Percentiles rank a stretch among this genome's conserved stretches.
Evolutionary conservation across 257 asterid genomes (phyloP).

Genomic region (Echites panduratus): DNA sequence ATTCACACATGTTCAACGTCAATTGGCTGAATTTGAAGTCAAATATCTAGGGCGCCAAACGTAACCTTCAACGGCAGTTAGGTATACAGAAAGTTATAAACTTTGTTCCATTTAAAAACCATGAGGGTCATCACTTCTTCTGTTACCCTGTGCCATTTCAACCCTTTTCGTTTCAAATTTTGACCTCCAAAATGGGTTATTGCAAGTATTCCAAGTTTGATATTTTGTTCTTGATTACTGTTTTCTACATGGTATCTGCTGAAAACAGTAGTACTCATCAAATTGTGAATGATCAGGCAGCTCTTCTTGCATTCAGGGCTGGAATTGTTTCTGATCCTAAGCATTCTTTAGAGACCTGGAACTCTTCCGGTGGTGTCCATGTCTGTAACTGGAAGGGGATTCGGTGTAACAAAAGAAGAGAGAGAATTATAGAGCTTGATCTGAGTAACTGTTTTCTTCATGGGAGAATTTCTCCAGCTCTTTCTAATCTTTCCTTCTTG

Average conservation of each 20-base stretch:
- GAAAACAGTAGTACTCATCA: slow-evolving; percentile 28
- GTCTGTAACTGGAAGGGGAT: slow-evolving; percentile 70
- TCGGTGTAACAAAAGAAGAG: slow-evolving; percentile 33
- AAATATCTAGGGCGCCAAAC: slow-evolving; percentile 57
- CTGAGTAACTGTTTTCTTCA: slow-evolving; percentile 49
- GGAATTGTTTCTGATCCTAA: slow-evolving; percentile 47
- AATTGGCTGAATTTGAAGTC: slow-evolving; percentile 33
- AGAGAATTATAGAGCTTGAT: slow-evolving; percentile 49
- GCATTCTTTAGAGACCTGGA: slow-evolving; percentile 45
- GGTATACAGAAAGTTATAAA: too few species aligned
- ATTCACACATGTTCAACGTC: slow-evolving; percentile 41
- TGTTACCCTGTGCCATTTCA: slow-evolving; percentile 7
- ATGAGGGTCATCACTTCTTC: slow-evolving; percentile 1
- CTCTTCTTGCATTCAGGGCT: slow-evolving; percentile 67
- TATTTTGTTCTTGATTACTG: slow-evolving; percentile 28
- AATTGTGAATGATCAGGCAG: slow-evolving; percentile 32
- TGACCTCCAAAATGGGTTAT: slow-evolving; percentile 29
- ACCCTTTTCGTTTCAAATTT: background rate
- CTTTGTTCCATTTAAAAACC: background rate
- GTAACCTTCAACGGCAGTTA: slow-evolving; percentile 48
- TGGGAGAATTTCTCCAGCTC: slow-evolving; percentile 53
- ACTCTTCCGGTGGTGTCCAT: slow-evolving; percentile 26
- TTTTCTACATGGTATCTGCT: slow-evolving; percentile 27
- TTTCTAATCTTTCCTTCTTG: slow-evolving; percentile 44
- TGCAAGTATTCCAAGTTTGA: slow-evolving; percentile 33